Percentiles rank a stretch among this genome's conserved stretches.
These are phyloP conservation scores for Neofusicoccum kwambonambiense DNA, from an alignment of 2,329 filamentous ascomycete genomes.

Conservation along the genomic window DNA sequence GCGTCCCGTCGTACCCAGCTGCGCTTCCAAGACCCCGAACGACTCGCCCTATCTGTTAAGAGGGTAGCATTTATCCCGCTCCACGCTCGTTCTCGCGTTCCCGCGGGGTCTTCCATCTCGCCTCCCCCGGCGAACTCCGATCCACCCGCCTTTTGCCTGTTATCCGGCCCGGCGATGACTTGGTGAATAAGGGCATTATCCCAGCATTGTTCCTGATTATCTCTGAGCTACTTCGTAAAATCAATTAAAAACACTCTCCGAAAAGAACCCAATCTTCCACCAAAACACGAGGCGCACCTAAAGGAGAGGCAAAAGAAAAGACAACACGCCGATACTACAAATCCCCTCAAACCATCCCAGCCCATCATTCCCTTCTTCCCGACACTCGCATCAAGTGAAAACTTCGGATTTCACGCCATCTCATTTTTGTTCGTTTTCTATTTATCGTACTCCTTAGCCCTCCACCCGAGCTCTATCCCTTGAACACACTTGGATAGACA, in stretches of 20 bases:
- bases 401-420: too few species aligned
- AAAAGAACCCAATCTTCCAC: not conserved
- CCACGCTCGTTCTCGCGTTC: not conserved
- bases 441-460: too few species aligned
- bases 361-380: not conserved
- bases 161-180: not conserved
- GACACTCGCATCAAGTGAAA: too few species aligned
- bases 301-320: not conserved
- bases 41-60: not conserved
- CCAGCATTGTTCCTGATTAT: not conserved
- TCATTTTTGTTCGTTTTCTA: too few species aligned
- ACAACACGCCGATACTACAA: not conserved
- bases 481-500: not conserved
- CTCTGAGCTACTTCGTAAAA: not conserved
- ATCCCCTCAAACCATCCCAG: not conserved
- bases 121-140: constrained; percentile 1
- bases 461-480: too few species aligned
- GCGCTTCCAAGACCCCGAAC: not conserved
- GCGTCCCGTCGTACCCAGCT: not conserved
- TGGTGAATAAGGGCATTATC: not conserved
- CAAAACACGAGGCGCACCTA: not conserved
- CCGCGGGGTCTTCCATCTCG: not conserved
- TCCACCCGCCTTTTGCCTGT: not conserved
- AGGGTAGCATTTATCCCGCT: not conserved
- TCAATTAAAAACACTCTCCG: not conserved